Percentiles rank a stretch among this genome's conserved stretches.
phyloP scores from a whole-genome alignment of 257 asterid species.

The Solanum ahanhuiri region DNA sequence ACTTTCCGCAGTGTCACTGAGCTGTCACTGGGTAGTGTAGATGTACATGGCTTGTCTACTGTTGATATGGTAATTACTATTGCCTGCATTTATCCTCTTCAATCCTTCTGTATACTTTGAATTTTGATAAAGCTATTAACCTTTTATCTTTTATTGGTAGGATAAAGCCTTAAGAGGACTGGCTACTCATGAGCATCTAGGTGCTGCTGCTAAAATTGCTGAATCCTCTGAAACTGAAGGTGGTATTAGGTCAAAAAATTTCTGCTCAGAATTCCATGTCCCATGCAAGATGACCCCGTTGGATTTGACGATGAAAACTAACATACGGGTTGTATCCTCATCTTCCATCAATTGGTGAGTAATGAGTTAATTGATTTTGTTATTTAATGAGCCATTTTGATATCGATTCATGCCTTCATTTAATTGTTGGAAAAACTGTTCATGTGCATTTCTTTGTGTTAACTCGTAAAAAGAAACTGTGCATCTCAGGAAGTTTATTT shows the following conservation, averaged over 20 bases:
- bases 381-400: neutral
- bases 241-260: conserved; percentile 15
- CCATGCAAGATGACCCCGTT: conserved; percentile 60
- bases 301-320: conserved; percentile 82
- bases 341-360: conserved; percentile 81
- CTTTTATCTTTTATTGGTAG: conserved; percentile 23
- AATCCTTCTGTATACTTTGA: conserved; percentile 3
- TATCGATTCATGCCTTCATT: neutral
- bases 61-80: conserved; percentile 64
- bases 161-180: conserved; percentile 76
- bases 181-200: conserved; percentile 45
- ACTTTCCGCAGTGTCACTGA: conserved; percentile 50
- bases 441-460: neutral
- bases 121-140: conserved; percentile 1
- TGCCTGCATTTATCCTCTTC: neutral
- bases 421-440: neutral
- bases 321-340: conserved; percentile 52
- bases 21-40: conserved; percentile 31
- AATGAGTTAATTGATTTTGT: neutral
- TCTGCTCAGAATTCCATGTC: conserved; percentile 41
- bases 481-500: neutral
- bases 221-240: conserved; percentile 28
- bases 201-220: conserved; percentile 24
- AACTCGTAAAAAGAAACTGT: neutral
- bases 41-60: conserved; percentile 27